Evolutionary conservation across 805 yeast species (phyloP), one percentile per base, ranked within the genome.

Genomic region (Spathaspora arborariae): DNA sequence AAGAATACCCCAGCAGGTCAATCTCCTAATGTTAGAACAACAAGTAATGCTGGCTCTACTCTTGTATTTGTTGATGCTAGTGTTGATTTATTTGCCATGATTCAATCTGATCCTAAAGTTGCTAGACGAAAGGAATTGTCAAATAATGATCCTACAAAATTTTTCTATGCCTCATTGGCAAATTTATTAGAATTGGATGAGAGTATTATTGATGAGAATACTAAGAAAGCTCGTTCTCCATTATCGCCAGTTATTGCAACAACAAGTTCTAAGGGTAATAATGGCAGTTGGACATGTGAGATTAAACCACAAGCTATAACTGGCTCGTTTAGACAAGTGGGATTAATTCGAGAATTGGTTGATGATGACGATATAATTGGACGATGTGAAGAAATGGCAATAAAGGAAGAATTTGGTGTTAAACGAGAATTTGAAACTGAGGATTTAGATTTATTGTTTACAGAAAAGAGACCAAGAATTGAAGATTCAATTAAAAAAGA

Each of bases 131-230:
- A 79, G 39, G 79, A 74, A 43, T 64, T 79, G 38, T 73, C 76
- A 1, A 59, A 59, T 43, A 49, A 59, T 19, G 78, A 79, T 54
- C 78, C 82, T 0, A 70, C 73, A 39, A 62, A 64, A 44, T 80
- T 76, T 56, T 75, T 79, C 53, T 65, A 72, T 41, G 76, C 81
- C 0, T 74, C 81, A 1, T 63, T 80, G 45, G 72, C 80, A 7
- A 79, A 79, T 56, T 62, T 76, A 33, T 63, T 79, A 49, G 78
- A 74, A 37, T 54, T 79, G 20, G 72, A 71, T 7, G 78, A 70
- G 20, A 20, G 27, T n/a, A 8, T 34, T 19, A 13, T 45, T 15
- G 44, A 16, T 30, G 35, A 15, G 11, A 11, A 10, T 16, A 43
- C 7, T 9, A 39, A 39, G 36, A 40, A 44, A 19, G 52, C 46